A percentile compares a stretch with the other conserved stretches of the same genome.
Conservation (phyloP, 1,284 basidiomycete species). For the Trichosporon sp. region DNA sequence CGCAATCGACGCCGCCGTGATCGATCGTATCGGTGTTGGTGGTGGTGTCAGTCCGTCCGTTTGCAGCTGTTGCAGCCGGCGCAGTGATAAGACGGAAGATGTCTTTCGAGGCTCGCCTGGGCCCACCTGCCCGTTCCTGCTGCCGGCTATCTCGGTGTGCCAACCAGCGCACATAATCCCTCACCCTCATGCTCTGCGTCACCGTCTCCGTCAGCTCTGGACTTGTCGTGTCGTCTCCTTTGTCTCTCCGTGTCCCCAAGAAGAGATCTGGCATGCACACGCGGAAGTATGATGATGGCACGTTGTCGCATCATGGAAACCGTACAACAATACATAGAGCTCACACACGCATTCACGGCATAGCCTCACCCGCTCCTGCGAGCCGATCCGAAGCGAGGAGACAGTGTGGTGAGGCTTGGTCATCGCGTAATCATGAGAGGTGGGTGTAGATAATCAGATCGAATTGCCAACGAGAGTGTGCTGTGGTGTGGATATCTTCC, state of each 20-base stretch:
- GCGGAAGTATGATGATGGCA: background rate
- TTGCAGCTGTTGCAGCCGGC: background rate
- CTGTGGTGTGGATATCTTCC: background rate
- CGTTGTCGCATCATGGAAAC: conserved; percentile 1
- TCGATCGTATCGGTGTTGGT: background rate
- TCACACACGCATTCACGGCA: background rate
- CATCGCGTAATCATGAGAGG: conserved; percentile 4
- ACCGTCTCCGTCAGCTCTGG: background rate
- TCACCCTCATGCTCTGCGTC: background rate
- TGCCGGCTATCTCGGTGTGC: background rate
- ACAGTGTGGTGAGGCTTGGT: background rate
- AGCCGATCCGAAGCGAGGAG: background rate
- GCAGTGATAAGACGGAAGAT: background rate
- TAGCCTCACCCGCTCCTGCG: background rate
- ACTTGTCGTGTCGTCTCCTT: background rate
- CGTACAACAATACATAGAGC: conserved; percentile 3
- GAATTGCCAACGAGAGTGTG: background rate
- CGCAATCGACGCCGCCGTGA: no score
- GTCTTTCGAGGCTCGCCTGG: background rate
- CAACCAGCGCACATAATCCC: background rate
- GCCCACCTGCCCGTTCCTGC: background rate
- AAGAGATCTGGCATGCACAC: background rate
- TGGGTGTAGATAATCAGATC: background rate
- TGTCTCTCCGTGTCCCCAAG: background rate
- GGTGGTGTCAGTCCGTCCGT: background rate